Percentiles rank a stretch among this genome's conserved stretches.
These are phyloP conservation scores for Jaminaea rosea DNA, from an alignment of 1,284 basidiomycete species.

Conservation along the genomic window DNA sequence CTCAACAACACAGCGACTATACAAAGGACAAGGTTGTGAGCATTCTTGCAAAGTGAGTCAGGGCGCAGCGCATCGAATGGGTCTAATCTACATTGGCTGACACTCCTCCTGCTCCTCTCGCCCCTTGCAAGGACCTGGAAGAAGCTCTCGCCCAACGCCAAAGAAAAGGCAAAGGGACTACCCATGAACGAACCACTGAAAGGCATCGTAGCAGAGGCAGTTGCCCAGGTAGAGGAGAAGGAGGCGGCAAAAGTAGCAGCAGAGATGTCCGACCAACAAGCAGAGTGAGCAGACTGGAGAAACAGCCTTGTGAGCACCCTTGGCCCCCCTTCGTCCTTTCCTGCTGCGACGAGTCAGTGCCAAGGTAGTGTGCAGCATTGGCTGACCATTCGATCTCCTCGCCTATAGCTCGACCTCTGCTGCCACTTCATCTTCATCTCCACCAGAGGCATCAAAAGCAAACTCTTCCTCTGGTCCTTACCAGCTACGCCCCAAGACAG, in stretches of 20 bases:
- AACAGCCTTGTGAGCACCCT: too few species aligned
- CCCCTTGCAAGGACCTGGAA: conserved; percentile 25
- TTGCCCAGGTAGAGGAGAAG: conserved; percentile 23
- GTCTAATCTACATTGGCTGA: background rate
- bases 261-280: too few species aligned
- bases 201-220: conserved; percentile 16
- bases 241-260: too few species aligned
- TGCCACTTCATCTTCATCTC: background rate
- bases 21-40: conserved; percentile 35
- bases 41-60: conserved; percentile 32
- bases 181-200: conserved; percentile 33
- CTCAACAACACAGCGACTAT: conserved; percentile 26
- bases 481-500: conserved; percentile 13
- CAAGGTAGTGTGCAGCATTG: too few species aligned
- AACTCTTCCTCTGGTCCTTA: conserved; percentile 11
- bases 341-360: too few species aligned
- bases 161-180: conserved; percentile 35
- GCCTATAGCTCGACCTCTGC: conserved; percentile 1
- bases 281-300: too few species aligned
- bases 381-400: too few species aligned
- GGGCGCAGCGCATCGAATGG: background rate
- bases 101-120: background rate
- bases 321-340: too few species aligned
- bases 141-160: conserved; percentile 30
- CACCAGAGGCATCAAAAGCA: background rate